Percentiles rank a stretch among this genome's conserved stretches.
Conservation (phyloP, 75 land plant genomes). For the Cryptomeria japonica region DNA sequence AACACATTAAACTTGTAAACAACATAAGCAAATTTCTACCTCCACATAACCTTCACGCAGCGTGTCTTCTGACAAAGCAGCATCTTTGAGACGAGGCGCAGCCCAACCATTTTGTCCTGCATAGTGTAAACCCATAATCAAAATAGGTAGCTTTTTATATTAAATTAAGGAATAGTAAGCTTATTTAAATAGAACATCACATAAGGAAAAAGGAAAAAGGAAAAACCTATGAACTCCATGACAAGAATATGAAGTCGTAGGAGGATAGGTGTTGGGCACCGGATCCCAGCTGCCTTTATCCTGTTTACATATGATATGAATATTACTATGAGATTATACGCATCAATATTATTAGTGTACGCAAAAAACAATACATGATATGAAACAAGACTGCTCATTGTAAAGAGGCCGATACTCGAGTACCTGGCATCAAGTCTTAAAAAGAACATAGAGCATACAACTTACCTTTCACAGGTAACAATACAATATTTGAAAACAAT, state of each 20-base stretch:
- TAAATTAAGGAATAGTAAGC: neutral
- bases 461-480: neutral
- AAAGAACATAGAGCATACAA: neutral
- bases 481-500: neutral
- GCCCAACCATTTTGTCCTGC: conserved; percentile 94
- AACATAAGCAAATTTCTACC: conserved; percentile 31
- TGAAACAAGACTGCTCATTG: neutral
- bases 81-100: conserved; percentile 98
- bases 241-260: conserved; percentile 90
- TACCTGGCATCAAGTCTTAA: neutral
- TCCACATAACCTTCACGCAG: conserved; percentile 85
- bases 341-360: neutral
- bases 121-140: neutral
- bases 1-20: neutral
- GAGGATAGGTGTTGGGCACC: conserved; percentile 81
- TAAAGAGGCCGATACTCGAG: neutral
- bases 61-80: conserved; percentile 75
- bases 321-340: neutral
- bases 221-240: conserved; percentile 91
- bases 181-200: neutral
- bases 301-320: conserved; percentile 31
- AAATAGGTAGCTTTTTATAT: neutral
- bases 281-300: conserved; percentile 83
- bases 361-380: neutral
- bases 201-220: neutral